phyloP scores from a whole-genome alignment of 1,284 basidiomycete genomes.

The Cerioporus squamosus region DNA sequence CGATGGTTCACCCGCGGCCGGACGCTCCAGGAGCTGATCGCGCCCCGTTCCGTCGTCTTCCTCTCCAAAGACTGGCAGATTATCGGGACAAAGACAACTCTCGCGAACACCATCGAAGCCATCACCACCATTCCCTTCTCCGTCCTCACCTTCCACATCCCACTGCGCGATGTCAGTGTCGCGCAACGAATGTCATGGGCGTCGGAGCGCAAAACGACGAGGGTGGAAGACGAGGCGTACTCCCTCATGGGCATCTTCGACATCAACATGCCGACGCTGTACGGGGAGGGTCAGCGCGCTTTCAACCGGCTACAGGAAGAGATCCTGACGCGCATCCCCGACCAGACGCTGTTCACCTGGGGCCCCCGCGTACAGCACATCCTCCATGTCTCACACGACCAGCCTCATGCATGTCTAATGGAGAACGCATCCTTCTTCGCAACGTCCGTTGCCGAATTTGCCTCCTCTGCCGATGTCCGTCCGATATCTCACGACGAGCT shows the following conservation, averaged over 20 bases:
- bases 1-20: too few relatives aligned
- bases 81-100: not conserved
- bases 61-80: not conserved
- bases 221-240: slow-evolving; percentile 14
- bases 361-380: not conserved
- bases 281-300: not conserved
- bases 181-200: slow-evolving; percentile 3
- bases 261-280: not conserved
- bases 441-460: too few relatives aligned
- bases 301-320: slow-evolving; percentile 9
- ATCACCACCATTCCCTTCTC: too few relatives aligned
- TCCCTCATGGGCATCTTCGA: slow-evolving; percentile 9
- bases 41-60: too few relatives aligned
- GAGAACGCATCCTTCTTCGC: too few relatives aligned
- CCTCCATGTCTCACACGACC: too few relatives aligned
- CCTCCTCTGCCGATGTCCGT: too few relatives aligned
- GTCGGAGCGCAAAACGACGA: not conserved
- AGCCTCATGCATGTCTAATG: too few relatives aligned
- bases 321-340: slow-evolving; percentile 7
- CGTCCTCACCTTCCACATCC: too few relatives aligned
- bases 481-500: too few relatives aligned
- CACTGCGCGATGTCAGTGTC: not conserved
- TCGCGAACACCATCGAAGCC: too few relatives aligned
- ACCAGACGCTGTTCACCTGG: slow-evolving; percentile 9
- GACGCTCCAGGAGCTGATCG: too few relatives aligned